A percentile compares a stretch with the other conserved stretches of the same genome.
phyloP scores from a whole-genome alignment of 345 rosid species.

The Barbarea vulgaris region DNA sequence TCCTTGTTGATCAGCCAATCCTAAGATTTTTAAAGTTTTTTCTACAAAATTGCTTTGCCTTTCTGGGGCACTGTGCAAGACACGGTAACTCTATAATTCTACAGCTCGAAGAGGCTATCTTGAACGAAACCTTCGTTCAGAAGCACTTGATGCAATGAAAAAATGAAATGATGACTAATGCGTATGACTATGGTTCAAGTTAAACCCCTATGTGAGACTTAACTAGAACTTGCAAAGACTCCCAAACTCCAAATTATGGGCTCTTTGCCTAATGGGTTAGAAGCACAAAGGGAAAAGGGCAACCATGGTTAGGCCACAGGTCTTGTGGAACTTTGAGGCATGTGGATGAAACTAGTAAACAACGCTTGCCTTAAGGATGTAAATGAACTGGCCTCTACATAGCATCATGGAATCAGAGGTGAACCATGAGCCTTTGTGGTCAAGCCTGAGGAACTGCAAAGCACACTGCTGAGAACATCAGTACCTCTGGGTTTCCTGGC shows the following conservation, averaged over 20 bases:
- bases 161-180: conserved; percentile 40
- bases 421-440: conserved; percentile 59
- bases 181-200: conserved; percentile 43
- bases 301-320: conserved; percentile 95
- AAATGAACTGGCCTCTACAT: conserved; percentile 40
- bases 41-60: conserved; percentile 46
- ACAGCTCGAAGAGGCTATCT: conserved; percentile 49
- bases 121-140: conserved; percentile 49
- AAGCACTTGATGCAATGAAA: conserved; percentile 41
- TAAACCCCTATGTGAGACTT: conserved; percentile 64
- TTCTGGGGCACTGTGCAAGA: conserved; percentile 42
- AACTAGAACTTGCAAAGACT: conserved; percentile 48
- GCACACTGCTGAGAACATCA: conserved; percentile 90
- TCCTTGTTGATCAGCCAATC: conserved; percentile 63
- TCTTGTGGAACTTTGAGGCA: conserved; percentile 49
- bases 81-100: conserved; percentile 44
- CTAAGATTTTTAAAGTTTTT: conserved; percentile 48
- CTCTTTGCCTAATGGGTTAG: conserved; percentile 47
- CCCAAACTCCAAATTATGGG: conserved; percentile 53
- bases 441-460: conserved; percentile 99
- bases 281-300: conserved; percentile 43
- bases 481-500: conserved; percentile 37
- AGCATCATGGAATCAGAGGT: conserved; percentile 71
- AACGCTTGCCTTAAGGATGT: conserved; percentile 35
- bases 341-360: conserved; percentile 35